Evolutionary conservation across 192 early-diverging fungal genomes (phyloP).

Genomic region (Powellomyces hirtus): DNA sequence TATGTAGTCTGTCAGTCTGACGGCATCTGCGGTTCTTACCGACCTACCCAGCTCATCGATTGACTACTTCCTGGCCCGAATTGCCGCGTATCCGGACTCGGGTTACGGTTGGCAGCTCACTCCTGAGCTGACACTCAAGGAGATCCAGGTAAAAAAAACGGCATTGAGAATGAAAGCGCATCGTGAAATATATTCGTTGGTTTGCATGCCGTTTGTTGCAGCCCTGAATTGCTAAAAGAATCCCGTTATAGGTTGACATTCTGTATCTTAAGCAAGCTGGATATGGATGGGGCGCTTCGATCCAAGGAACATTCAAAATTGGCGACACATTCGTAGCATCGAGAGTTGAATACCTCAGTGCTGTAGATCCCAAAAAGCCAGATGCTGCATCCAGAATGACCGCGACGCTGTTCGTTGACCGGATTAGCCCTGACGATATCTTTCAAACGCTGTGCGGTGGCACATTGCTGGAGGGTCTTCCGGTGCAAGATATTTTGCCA

Average conservation of each 20-base stretch:
- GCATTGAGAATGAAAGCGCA: too few species aligned
- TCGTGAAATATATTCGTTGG: neutral
- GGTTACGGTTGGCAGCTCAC: neutral
- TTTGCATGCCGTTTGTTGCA: neutral
- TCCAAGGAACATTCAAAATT: neutral
- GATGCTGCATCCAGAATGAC: too few species aligned
- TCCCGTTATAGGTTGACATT: neutral
- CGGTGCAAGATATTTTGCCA: neutral
- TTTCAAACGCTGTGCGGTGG: neutral
- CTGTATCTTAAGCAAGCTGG: neutral
- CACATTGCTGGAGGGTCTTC: neutral
- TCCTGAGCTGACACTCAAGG: neutral
- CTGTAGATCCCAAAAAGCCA: neutral
- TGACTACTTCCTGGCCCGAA: neutral
- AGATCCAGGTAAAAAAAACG: neutral
- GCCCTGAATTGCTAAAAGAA: neutral
- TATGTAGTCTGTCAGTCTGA: neutral
- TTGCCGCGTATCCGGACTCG: neutral
- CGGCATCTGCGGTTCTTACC: neutral
- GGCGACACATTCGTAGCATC: neutral
- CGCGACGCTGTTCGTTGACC: neutral
- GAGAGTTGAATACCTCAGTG: neutral
- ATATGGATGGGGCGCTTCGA: neutral
- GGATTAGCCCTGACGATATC: neutral
- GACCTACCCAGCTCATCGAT: too few species aligned